Base-by-base conservation (phyloP, 2,329 filamentous ascomycete species). In the Tetracladium maxilliforme region DNA sequence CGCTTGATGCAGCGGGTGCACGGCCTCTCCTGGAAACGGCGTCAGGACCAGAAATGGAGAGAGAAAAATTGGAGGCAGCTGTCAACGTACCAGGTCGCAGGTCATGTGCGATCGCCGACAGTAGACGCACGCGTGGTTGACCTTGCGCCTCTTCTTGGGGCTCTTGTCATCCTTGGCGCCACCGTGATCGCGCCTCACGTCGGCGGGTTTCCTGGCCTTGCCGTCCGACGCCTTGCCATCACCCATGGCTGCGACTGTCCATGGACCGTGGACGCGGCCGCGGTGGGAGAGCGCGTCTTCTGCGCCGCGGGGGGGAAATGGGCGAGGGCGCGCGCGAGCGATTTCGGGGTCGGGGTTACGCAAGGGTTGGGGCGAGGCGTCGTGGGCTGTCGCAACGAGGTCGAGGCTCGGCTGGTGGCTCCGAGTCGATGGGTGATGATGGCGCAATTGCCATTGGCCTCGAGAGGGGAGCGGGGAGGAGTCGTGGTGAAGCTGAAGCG, bases 1-100 rank as follows among this genome's bases (percentile, higher is more conserved):
- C 90, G 77, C 59, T 95, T 98, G 56, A 95, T 82, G 62, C 90
- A 98, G 56, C 90, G 72, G 43, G 83, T 87, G 67, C 90, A 98
- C 44, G 90, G 90, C 49, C 90, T 77, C 61, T 92, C 83, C 83
- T 92, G 52, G 42, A 29, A 35, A 28, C 36, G 30, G 39, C 34
- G 41, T 39, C 34, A 42, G 22, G 6, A 28, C 31, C 19, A 40
- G 35, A 26, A 33, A 30, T 36, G 37, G 36, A 45, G 16, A 19
- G 23, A n/a, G 14, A 29, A 33, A 32, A 37, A 37, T 35, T 28
- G 28, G 29, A 31, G 33, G 32, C 28, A 30, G 26, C 38, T 38
- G 21, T 14, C 5, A 6, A 70, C 74, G 63, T 78, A 84, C 79
- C 59, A 81, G 74, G 65, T 87, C 80, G 64, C 81, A 87, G 49